phyloP scores from a whole-genome alignment of 106 monocot species.

The Dendrobium catenatum region DNA sequence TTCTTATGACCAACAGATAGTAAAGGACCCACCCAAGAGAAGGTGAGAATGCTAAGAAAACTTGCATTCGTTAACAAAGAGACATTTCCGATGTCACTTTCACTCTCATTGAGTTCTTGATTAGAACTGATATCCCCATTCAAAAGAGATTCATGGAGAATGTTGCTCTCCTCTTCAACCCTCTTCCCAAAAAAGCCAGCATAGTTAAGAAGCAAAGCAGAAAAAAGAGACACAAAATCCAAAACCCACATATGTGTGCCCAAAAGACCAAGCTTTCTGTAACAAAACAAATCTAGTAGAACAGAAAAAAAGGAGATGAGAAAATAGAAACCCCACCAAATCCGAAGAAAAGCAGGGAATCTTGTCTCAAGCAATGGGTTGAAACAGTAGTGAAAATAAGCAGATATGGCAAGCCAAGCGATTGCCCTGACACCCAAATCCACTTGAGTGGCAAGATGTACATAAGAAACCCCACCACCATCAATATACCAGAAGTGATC shows the following conservation, averaged over 20 bases:
- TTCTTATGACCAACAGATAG: conserved; percentile 37
- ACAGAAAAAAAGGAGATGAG: conserved; percentile 34
- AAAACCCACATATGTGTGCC: conserved; percentile 32
- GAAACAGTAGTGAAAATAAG: conserved; percentile 33
- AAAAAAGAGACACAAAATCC: conserved; percentile 42
- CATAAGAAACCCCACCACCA: conserved; percentile 19
- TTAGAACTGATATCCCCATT: conserved; percentile 5
- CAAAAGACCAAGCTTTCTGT: conserved; percentile 12
- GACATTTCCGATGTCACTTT: not conserved
- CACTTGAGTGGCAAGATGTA: conserved; percentile 13
- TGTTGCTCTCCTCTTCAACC: conserved; percentile 9
- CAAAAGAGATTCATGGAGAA: conserved; percentile 53
- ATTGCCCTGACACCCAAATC: conserved; percentile 46
- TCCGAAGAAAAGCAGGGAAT: conserved; percentile 48
- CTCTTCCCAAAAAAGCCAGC: conserved; percentile 39
- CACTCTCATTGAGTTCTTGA: not conserved
- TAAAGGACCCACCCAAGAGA: conserved; percentile 51
- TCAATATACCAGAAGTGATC: conserved; percentile 21
- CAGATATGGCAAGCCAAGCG: conserved; percentile 35
- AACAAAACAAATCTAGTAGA: conserved; percentile 24
- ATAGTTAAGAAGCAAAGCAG: conserved; percentile 25
- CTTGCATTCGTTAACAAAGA: conserved; percentile 29
- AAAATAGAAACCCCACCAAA: conserved; percentile 68
- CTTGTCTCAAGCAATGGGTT: conserved; percentile 18
- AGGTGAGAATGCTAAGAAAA: conserved; percentile 36